Percentiles rank a stretch among this genome's conserved stretches.
Conservation (phyloP, 495 filamentous ascomycete species). For the Pseudoneurospora amorphoporcata region DNA sequence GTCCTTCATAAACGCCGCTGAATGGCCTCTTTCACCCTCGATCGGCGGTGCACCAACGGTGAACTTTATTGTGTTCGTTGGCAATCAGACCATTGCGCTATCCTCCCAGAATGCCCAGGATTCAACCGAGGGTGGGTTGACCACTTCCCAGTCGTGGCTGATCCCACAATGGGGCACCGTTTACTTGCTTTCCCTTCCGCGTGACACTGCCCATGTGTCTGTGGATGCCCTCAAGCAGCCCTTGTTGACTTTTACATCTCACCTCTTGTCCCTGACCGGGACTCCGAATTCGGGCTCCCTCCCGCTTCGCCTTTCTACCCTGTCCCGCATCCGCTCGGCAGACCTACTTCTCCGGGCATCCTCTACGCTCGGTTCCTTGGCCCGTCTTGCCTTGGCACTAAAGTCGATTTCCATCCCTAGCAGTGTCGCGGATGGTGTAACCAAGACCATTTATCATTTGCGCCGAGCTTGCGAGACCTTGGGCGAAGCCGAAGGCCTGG, state of each 20-base stretch:
- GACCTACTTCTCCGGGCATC: conserved; percentile 81
- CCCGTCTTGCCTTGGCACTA: conserved; percentile 72
- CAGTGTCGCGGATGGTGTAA: conserved; percentile 75
- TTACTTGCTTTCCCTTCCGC: conserved; percentile 59
- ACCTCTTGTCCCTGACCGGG: conserved; percentile 82
- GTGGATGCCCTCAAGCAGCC: conserved; percentile 58
- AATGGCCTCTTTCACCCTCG: conserved; percentile 92
- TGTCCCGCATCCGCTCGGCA: conserved; percentile 75
- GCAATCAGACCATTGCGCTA: conserved; percentile 37
- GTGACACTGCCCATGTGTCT: conserved; percentile 26
- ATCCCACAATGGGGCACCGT: conserved; percentile 97
- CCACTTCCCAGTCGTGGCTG: conserved; percentile 78
- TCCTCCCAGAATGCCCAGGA: conserved; percentile 22
- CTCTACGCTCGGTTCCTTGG: conserved; percentile 86
- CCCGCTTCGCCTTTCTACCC: conserved; percentile 73
- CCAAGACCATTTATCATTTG: conserved; percentile 66
- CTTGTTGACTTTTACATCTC: conserved; percentile 81
- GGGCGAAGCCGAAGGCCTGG: conserved; percentile 48
- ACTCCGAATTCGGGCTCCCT: conserved; percentile 71
- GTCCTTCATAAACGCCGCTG: conserved; percentile 92
- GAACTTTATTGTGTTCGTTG: conserved; percentile 87
- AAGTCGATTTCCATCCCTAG: conserved; percentile 85
- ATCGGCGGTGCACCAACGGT: conserved; percentile 88
- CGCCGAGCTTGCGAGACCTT: conserved; percentile 66
- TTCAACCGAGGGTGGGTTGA: conserved; percentile 40